Evolutionary conservation across 2,329 filamentous ascomycete species (phyloP).

Genomic region (Camillea tinctor): DNA sequence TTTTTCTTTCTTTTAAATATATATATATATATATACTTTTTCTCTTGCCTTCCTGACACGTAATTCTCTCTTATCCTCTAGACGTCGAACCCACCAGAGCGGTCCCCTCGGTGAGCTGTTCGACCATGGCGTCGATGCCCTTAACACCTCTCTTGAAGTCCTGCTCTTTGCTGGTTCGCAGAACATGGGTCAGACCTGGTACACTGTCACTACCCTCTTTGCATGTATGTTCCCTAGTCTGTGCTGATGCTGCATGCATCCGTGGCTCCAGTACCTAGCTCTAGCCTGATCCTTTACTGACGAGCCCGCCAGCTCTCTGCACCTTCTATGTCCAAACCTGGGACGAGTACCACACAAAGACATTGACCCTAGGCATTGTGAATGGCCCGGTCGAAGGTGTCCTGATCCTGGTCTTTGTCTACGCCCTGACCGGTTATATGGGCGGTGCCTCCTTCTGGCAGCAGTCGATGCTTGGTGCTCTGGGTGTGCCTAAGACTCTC

Average conservation of each 20-base stretch:
- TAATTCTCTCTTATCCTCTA: constrained; percentile 32
- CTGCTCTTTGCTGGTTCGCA: constrained; percentile 88
- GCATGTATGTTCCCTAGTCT: constrained; percentile 56
- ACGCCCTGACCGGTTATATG: constrained; percentile 77
- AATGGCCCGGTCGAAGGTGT: constrained; percentile 96
- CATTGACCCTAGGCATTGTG: constrained; percentile 84
- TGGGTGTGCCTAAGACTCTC: constrained; percentile 64
- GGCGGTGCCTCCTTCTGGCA: constrained; percentile 95
- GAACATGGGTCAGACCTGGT: constrained; percentile 92
- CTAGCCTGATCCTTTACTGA: constrained; percentile 2
- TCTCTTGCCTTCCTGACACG: constrained; percentile 15
- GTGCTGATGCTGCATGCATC: neutral
- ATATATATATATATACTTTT: too few species aligned
- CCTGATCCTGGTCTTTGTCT: constrained; percentile 77
- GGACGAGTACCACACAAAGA: constrained; percentile 99
- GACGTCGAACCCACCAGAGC: constrained; percentile 84
- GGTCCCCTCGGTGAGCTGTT: constrained; percentile 95
- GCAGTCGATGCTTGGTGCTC: constrained; percentile 69
- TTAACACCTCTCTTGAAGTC: constrained; percentile 93
- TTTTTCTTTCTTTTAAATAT: too few species aligned
- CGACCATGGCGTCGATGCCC: constrained; percentile 94
- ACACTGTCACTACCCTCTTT: constrained; percentile 79
- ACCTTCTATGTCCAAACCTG: constrained; percentile 99
- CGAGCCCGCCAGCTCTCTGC: constrained; percentile 61
- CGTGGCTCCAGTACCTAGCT: neutral